A percentile compares a stretch with the other conserved stretches of the same genome.
Conservation (phyloP, 495 filamentous ascomycete genomes). For the Sordaria brevicollis region DNA sequence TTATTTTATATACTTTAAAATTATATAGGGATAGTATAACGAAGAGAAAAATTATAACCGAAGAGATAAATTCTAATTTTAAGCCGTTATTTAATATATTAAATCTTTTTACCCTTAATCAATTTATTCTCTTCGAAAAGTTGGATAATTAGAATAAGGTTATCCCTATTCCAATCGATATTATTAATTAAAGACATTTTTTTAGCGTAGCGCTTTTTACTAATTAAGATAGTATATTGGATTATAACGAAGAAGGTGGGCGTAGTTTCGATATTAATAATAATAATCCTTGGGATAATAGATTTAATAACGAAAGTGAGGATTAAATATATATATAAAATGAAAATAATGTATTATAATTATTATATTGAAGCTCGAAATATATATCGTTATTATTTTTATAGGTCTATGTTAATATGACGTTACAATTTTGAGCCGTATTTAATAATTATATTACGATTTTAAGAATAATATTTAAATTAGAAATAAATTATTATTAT, state of each 20-base stretch:
- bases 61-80: too few relatives aligned
- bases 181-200: background rate
- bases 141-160: background rate
- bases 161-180: background rate
- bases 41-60: too few relatives aligned
- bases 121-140: background rate
- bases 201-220: too few relatives aligned
- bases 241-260: background rate
- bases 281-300: background rate
- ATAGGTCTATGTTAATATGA: background rate
- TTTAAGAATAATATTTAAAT: too few relatives aligned
- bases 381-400: background rate
- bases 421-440: too few relatives aligned
- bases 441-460: background rate
- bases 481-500: too few relatives aligned
- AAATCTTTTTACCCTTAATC: background rate
- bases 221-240: background rate
- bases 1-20: too few relatives aligned
- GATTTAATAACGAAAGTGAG: too few relatives aligned
- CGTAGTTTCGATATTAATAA: background rate
- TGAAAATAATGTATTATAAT: background rate
- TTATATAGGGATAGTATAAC: too few relatives aligned
- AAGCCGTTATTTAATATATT: background rate
- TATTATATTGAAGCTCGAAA: too few relatives aligned
- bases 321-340: too few relatives aligned